Evolutionary conservation across 2,329 filamentous ascomycete genomes (phyloP), one percentile per base, ranked within the genome.

Genomic region (Penicillium sp.): DNA sequence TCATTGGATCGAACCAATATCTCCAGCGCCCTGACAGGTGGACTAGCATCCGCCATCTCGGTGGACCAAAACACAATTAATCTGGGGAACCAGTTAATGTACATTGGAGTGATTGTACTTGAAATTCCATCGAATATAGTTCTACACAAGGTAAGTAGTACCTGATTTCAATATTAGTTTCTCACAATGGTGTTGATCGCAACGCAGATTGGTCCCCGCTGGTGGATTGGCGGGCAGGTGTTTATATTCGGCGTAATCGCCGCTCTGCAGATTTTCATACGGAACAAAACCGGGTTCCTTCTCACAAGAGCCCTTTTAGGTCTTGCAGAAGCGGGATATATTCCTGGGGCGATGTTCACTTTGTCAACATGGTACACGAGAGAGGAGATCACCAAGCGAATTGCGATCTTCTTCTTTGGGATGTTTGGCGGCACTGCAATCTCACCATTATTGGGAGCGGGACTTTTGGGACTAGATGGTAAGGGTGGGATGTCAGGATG

Each of bases 1-100:
- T 80, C 82, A 61, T 66, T 82, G 0, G 81, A 83, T 56, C 77
- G 81, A 25, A 82, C 80, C 72, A 82, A 82, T 54, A 70, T 82
- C 7, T 78, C 77, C 15, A 81, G 78, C 57, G 79, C 79, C 7
- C 66, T 82, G 0, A 82, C 80, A 0, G 79, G 73, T 4, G 77
- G 77, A 0, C 79, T 82, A 44, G 76, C 77, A 1, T 64, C 67
- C 2, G 71, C 76, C 33, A 77, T 81, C 27, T 55, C 61, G 0
- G 70, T 82, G 6, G 67, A 70, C 31, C 78, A 81, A 56, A 73
- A 75, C 22, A 80, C 76, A 0, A 75, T 82, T 55, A 83, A 83
- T 50, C 63, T 82, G 0, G 80, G 81, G 0, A 82, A 82, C 53
- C 80, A 82, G 58, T 64, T 82, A 8, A 80, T 82, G 78, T 82